phyloP scores from a whole-genome alignment of 2,329 filamentous ascomycete species.

The Ceratocystis cubensis region DNA sequence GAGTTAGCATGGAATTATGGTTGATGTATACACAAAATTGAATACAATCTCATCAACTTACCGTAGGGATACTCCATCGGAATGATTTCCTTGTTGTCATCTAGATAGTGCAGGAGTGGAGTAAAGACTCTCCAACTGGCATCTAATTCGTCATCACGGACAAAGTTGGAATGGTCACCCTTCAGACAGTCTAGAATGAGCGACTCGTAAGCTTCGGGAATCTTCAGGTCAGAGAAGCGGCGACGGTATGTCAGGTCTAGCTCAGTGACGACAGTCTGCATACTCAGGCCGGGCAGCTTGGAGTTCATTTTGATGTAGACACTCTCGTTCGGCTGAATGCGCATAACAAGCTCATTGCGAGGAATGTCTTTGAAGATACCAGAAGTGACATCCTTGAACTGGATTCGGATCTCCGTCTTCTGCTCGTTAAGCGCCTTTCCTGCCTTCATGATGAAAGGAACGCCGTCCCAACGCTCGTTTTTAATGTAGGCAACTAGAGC shows the following conservation, averaged over 20 bases:
- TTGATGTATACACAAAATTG: slow-evolving; percentile 21
- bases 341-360: slow-evolving; percentile 96
- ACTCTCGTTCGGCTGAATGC: slow-evolving; percentile 97
- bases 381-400: slow-evolving; percentile 98
- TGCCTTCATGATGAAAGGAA: slow-evolving; percentile 98
- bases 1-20: background rate
- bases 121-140: slow-evolving; percentile 98
- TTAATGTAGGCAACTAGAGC: slow-evolving; percentile 97
- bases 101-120: slow-evolving; percentile 91
- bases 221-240: slow-evolving; percentile 98
- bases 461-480: slow-evolving; percentile 98
- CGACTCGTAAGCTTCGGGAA: slow-evolving; percentile 97
- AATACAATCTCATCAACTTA: slow-evolving; percentile 36
- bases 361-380: slow-evolving; percentile 99
- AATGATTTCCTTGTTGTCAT: slow-evolving; percentile 98
- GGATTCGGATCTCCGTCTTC: slow-evolving; percentile 97
- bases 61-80: slow-evolving; percentile 99
- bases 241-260: slow-evolving; percentile 95
- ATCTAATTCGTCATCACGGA: slow-evolving; percentile 90
- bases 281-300: slow-evolving; percentile 92
- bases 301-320: slow-evolving; percentile 99
- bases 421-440: slow-evolving; percentile 98
- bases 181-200: slow-evolving; percentile 94
- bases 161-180: slow-evolving; percentile 99
- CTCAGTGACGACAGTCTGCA: slow-evolving; percentile 98